Evolutionary conservation across 169 alveolate genomes (phyloP).

Genomic region (Plasmodium coatneyi): DNA sequence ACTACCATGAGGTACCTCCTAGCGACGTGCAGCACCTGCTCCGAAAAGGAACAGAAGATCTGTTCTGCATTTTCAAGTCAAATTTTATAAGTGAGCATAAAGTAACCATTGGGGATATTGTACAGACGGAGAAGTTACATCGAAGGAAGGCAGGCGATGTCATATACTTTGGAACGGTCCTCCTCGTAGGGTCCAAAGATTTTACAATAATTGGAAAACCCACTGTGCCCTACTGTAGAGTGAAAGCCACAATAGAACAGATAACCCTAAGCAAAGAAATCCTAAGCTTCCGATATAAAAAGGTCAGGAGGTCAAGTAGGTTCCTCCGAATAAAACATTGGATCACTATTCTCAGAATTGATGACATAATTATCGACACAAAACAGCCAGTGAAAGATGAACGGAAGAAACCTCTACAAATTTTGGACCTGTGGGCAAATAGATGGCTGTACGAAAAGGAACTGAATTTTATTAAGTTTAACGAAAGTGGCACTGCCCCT

Average conservation of each 20-base stretch:
- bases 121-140: conserved; percentile 88
- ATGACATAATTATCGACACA: conserved; percentile 84
- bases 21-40: conserved; percentile 58
- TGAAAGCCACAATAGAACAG: conserved; percentile 89
- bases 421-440: conserved; percentile 90
- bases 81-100: conserved; percentile 82
- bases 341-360: conserved; percentile 87
- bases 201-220: conserved; percentile 93
- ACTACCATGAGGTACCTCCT: conserved; percentile 82
- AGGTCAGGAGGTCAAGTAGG: conserved; percentile 87
- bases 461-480: conserved; percentile 79
- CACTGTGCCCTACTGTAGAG: conserved; percentile 91
- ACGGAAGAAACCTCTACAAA: conserved; percentile 78
- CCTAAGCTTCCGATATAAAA: conserved; percentile 87
- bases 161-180: conserved; percentile 89
- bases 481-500: conserved; percentile 46
- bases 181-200: conserved; percentile 87
- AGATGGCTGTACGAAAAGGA: conserved; percentile 90
- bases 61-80: conserved; percentile 84
- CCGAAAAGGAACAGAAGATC: conserved; percentile 39
- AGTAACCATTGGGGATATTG: conserved; percentile 89
- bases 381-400: conserved; percentile 59
- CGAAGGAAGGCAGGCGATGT: conserved; percentile 87
- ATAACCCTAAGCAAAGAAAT: conserved; percentile 90
- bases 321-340: conserved; percentile 89